Percentiles rank a stretch among this genome's conserved stretches.
Evolutionary conservation across 2,329 filamentous ascomycete species (phyloP).

Genomic region (Xylaria arbuscula): DNA sequence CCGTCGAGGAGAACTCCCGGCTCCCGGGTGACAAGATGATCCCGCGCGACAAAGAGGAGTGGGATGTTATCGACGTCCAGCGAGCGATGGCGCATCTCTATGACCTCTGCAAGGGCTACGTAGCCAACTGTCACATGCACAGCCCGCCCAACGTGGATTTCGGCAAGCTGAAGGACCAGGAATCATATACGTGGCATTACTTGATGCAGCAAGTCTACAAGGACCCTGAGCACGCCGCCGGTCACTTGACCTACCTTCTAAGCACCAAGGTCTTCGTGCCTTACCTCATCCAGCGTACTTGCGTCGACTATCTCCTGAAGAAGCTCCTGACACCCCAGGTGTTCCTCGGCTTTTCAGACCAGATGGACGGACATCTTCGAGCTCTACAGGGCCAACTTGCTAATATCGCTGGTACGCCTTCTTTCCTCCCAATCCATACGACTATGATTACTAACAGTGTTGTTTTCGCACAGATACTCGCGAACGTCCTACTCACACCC

Average conservation of each 20-base stretch:
- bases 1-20: conserved; percentile 35
- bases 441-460: conserved; percentile 29
- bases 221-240: conserved; percentile 38
- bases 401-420: conserved; percentile 36
- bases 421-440: background rate
- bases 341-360: conserved; percentile 46
- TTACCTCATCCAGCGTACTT: conserved; percentile 47
- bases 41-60: conserved; percentile 42
- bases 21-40: conserved; percentile 37
- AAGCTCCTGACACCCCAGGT: conserved; percentile 46
- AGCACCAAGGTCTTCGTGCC: conserved; percentile 39
- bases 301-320: conserved; percentile 48
- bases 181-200: conserved; percentile 47
- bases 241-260: conserved; percentile 45
- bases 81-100: conserved; percentile 44
- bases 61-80: conserved; percentile 44
- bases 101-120: conserved; percentile 46
- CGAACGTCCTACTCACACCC: conserved; percentile 18
- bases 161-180: conserved; percentile 34
- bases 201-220: conserved; percentile 43
- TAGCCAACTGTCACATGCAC: conserved; percentile 44
- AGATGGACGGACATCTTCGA: conserved; percentile 45
- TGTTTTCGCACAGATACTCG: conserved; percentile 22
- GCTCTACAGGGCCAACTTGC: conserved; percentile 46
- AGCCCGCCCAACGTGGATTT: conserved; percentile 37